Evolutionary conservation across 2,329 filamentous ascomycete species (phyloP), one percentile per base, ranked within the genome.

Genomic region (Alternaria sp.): DNA sequence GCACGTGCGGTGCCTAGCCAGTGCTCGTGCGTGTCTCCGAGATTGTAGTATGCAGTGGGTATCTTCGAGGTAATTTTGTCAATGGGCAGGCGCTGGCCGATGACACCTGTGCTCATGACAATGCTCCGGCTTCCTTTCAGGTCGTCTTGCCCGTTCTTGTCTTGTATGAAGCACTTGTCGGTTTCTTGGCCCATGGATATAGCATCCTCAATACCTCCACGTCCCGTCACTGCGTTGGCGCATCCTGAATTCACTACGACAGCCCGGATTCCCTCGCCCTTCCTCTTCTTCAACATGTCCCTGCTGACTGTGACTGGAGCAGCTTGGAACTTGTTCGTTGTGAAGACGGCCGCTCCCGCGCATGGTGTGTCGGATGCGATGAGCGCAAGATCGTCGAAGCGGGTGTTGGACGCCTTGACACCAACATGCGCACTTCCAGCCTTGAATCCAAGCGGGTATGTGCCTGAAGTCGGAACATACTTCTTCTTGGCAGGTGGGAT

Each of bases 71-170:
- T 83, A 76, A 99, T 99, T 81, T 96, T 97, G 69, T 92, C 85
- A 73, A 98, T 97, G 10, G 96, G 96, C 23, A 99, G 86, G 66
- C 92, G 89, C 82, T 98, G 95, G 9, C 96, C 96, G 77, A 99
- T 99, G 47, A 99, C 96, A 58, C 96, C 96, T 3, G 96, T 99
- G 79, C 94, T 97, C 96, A 99, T 98, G 65, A 98, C 95, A 51
- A 99, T 85, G n/a, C 93, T 96, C 69, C 85, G 86, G 41, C 86
- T 83, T 50, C 84, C 83, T 46, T 81, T 79, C 11, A 81, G 82
- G 69, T 83, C 82, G 47, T 78, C 77, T 54, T 80, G 78, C 46
- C 65, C 71, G 54, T 76, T 63, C 62, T 65, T 71, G 60, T 74
- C 65, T 18, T 78, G 67, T 6, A 77, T 68, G 47, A 88, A 88